Evolutionary conservation across 208 protist genomes (phyloP).

Genomic region (Wallacemonas collosoma): DNA sequence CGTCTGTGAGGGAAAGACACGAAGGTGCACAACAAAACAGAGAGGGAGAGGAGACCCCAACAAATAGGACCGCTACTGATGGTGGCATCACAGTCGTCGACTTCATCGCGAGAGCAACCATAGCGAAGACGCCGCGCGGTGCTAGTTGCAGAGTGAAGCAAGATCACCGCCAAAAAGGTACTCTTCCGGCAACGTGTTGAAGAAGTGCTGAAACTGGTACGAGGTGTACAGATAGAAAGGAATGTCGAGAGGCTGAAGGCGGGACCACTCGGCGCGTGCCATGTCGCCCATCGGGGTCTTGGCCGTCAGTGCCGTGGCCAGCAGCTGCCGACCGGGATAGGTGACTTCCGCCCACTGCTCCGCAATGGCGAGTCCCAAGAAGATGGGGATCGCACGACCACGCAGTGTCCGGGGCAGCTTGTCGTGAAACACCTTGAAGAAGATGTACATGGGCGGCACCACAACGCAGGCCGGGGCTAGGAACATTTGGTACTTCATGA

Average conservation of each 20-base stretch:
- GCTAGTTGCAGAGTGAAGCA: conserved; percentile 59
- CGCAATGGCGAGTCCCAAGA: conserved; percentile 63
- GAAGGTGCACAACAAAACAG: no score
- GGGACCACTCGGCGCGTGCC: conserved; percentile 86
- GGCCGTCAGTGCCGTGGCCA: conserved; percentile 74
- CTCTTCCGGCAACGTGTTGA: conserved; percentile 67
- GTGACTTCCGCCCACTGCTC: conserved; percentile 86
- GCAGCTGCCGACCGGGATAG: conserved; percentile 82
- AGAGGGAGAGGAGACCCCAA: no score
- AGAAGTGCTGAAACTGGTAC: conserved; percentile 85
- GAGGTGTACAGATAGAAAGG: conserved; percentile 79
- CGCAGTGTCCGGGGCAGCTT: conserved; percentile 58
- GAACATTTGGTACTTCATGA: conserved; percentile 90
- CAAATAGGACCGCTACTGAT: no score
- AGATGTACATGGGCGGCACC: conserved; percentile 84
- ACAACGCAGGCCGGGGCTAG: conserved; percentile 76
- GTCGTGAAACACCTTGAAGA: conserved; percentile 81
- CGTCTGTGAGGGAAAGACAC: no score
- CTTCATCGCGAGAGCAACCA: neutral
- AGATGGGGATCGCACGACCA: conserved; percentile 71
- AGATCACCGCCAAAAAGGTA: conserved; percentile 83
- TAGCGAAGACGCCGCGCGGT: neutral
- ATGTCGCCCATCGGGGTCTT: conserved; percentile 92
- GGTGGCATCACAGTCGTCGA: no score
- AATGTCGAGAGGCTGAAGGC: conserved; percentile 85